Percentiles rank a stretch among this genome's conserved stretches.
phyloP scores from a whole-genome alignment of 805 yeast species.

The Diddensiella santjacobensis region DNA sequence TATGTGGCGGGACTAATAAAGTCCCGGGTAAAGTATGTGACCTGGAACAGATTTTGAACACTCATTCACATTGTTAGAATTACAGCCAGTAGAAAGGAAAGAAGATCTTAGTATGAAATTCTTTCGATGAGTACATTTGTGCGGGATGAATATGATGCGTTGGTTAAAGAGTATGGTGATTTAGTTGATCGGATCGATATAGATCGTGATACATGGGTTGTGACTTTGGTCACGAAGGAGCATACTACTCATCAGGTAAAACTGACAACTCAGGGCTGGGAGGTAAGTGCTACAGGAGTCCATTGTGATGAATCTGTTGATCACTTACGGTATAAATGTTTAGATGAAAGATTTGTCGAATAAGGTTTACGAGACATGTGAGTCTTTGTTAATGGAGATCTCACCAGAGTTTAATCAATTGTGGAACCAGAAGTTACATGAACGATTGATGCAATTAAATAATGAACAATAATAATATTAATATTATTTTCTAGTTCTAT shows the following conservation, averaged over 20 bases:
- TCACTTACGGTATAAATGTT: neutral
- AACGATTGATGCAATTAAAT: neutral
- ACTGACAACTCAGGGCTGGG: conserved; percentile 13
- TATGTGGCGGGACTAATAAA: no score
- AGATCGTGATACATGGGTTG: neutral
- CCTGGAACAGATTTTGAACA: no score
- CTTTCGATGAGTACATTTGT: conserved; percentile 7
- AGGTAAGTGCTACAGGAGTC: conserved; percentile 1
- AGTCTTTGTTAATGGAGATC: conserved; percentile 28
- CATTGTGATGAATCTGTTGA: neutral
- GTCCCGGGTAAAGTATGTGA: no score
- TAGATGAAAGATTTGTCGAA: neutral
- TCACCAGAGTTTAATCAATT: conserved; percentile 25
- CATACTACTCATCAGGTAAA: conserved; percentile 5
- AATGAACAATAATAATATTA: neutral
- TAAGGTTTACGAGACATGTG: conserved; percentile 29
- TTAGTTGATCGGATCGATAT: conserved; percentile 5
- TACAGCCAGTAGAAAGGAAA: no score
- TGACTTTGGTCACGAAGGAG: conserved; percentile 21
- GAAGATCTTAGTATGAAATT: no score
- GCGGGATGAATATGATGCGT: conserved; percentile 11
- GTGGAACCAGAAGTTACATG: conserved; percentile 23
- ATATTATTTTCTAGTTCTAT: neutral
- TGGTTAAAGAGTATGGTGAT: conserved; percentile 10
- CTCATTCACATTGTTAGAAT: no score